Base-by-base conservation (phyloP, 148 eudicot species). In the Camellia lanceoleosa region DNA sequence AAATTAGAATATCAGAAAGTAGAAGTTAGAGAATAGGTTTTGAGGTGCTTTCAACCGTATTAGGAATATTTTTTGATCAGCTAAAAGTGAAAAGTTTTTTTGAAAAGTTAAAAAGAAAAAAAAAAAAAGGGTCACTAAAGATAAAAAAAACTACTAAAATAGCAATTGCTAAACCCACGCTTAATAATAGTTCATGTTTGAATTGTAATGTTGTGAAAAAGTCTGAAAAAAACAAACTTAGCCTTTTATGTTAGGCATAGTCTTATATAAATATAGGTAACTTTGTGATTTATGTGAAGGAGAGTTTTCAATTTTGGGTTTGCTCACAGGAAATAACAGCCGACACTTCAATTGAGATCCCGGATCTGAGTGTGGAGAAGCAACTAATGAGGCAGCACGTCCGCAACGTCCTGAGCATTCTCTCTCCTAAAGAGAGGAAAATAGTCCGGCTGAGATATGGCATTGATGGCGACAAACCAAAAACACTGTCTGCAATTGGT, bases 371-470 rank as follows among this genome's bases (percentile, higher is more conserved):
- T 46, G 92, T 88, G 47, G 82, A 85, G 43, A 93, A 83, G 83
- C 89, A 92, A 75, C 75, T 89, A 54, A 93, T 95, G 97, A 85
- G 97, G 91, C 91, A 78, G 77, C 97, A 95, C 58, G 80, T 91
- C 46, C 85, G 90, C 44, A 84, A 64, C 84, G 90, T 93, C 76
- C 89, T 95, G 62, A 72, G 87, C 49, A 84, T 85, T 65, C 91
- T 95, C 19, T 76, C 83, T 63, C 89, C 89, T 20, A 87, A 87
- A 78, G 99, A 93, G 81, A 84, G 88, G 74, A 83, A 84, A 83
- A 84, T 95, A 71, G 82, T 95, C 80, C 79, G 84, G 82, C 60
- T 91, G 74, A 88, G 99, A 73, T 93, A 80, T 30, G 99, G 97
- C 55, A 87, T 95, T 65, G 89, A 88, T 16, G 88, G 82, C 76